A percentile compares a stretch with the other conserved stretches of the same genome.
Evolutionary conservation across 345 rosid species (phyloP).

Genomic region (Syzygium aqueum): DNA sequence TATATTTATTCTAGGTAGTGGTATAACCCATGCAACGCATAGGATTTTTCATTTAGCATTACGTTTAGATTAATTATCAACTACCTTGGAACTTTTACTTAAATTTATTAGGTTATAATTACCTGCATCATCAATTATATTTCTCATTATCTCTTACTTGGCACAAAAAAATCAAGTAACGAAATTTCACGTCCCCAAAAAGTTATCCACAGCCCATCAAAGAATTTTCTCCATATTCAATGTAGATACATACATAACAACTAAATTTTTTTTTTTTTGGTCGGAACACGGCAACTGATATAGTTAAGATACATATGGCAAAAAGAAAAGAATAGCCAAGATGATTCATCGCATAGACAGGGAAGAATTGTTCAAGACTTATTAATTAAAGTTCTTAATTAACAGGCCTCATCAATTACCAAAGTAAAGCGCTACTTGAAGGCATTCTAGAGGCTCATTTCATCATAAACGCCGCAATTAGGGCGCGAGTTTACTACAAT

Average conservation of each 20-base stretch:
- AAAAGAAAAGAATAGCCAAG: neutral
- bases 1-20: neutral
- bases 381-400: neutral
- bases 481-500: neutral
- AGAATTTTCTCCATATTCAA: neutral
- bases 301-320: neutral
- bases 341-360: neutral
- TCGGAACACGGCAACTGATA: too few relatives aligned
- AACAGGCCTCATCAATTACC: neutral
- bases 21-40: neutral
- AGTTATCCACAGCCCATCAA: neutral
- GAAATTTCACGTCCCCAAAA: neutral
- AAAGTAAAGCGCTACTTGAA: neutral
- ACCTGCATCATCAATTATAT: neutral
- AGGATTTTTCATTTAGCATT: too few relatives aligned
- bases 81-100: neutral
- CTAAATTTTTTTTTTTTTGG: too few relatives aligned
- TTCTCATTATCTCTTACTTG: neutral
- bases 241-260: neutral
- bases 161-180: neutral
- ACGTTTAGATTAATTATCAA: too few relatives aligned
- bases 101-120: too few relatives aligned
- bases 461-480: neutral
- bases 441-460: neutral
- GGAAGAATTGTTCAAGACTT: neutral